Evolutionary conservation across 208 protist species (phyloP).

Genomic region (Lotmaria passim): DNA sequence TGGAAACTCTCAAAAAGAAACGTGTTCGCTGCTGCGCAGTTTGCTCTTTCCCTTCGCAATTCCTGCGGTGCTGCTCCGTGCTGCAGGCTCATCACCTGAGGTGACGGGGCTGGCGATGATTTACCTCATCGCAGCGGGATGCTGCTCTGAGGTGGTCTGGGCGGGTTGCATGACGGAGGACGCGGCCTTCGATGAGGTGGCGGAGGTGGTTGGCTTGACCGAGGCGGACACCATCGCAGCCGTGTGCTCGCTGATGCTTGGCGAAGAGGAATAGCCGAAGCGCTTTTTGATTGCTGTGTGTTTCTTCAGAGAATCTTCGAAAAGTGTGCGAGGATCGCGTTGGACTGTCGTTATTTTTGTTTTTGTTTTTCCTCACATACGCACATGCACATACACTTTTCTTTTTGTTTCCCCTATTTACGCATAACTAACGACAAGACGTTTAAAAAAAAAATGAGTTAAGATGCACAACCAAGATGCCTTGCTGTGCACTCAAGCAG

Average conservation of each 20-base stretch:
- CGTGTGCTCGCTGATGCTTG: conserved; percentile 54
- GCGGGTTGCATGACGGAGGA: conserved; percentile 19
- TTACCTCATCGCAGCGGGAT: conserved; percentile 40
- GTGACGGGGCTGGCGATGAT: conserved; percentile 50
- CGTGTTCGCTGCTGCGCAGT: conserved; percentile 43
- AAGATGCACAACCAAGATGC: too few relatives aligned
- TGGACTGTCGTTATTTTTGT: too few relatives aligned
- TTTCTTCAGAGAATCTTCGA: too few relatives aligned
- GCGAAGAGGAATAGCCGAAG: conserved; percentile 24
- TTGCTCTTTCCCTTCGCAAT: conserved; percentile 60
- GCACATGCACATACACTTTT: too few relatives aligned
- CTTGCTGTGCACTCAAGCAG: too few relatives aligned
- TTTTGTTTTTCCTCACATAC: too few relatives aligned
- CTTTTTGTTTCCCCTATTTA: too few relatives aligned
- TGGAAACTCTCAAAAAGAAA: neutral
- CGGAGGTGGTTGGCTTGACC: conserved; percentile 42
- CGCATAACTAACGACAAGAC: too few relatives aligned
- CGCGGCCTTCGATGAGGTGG: conserved; percentile 48
- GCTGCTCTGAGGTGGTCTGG: conserved; percentile 39
- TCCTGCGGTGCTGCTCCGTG: conserved; percentile 47
- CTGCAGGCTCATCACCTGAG: conserved; percentile 28
- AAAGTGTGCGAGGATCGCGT: too few relatives aligned
- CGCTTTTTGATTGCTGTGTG: too few relatives aligned
- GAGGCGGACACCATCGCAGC: conserved; percentile 42
- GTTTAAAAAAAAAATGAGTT: too few relatives aligned